Evolutionary conservation across 768 basidiomycete species (phyloP).

Genomic region (Russula virescens): DNA sequence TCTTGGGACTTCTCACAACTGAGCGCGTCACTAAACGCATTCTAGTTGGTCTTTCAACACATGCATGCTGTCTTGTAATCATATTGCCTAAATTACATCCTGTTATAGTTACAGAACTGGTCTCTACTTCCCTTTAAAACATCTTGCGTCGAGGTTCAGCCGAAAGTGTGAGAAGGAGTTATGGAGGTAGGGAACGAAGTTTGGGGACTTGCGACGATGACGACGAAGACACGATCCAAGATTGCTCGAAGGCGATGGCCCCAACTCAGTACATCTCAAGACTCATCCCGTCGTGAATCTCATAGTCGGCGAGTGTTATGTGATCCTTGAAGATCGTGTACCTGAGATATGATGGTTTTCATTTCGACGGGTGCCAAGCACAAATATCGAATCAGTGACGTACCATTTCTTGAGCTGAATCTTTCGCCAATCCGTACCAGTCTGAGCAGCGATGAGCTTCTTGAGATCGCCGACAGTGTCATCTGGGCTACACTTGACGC

Average conservation of each 20-base stretch:
- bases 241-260: background rate
- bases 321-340: conserved; percentile 96
- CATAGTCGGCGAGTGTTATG: conserved; percentile 87
- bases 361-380: background rate
- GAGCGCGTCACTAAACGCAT: too few species aligned
- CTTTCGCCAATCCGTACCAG: conserved; percentile 78
- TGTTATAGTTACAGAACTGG: too few species aligned
- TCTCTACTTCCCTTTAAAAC: too few species aligned
- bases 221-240: background rate
- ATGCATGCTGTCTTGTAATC: too few species aligned
- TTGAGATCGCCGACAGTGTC: conserved; percentile 98
- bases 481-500: conserved; percentile 90
- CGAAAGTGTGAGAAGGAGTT: too few species aligned
- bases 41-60: too few species aligned
- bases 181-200: background rate
- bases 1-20: too few species aligned
- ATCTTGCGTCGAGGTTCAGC: too few species aligned
- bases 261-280: conserved; percentile 77
- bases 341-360: conserved; percentile 40
- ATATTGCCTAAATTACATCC: too few species aligned
- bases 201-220: background rate
- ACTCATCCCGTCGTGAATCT: conserved; percentile 91
- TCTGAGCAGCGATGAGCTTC: conserved; percentile 95
- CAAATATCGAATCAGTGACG: conserved; percentile 26
- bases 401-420: conserved; percentile 97